Evolutionary conservation across 2,329 filamentous ascomycete species (phyloP).

Genomic region (Penicillium concentricum): DNA sequence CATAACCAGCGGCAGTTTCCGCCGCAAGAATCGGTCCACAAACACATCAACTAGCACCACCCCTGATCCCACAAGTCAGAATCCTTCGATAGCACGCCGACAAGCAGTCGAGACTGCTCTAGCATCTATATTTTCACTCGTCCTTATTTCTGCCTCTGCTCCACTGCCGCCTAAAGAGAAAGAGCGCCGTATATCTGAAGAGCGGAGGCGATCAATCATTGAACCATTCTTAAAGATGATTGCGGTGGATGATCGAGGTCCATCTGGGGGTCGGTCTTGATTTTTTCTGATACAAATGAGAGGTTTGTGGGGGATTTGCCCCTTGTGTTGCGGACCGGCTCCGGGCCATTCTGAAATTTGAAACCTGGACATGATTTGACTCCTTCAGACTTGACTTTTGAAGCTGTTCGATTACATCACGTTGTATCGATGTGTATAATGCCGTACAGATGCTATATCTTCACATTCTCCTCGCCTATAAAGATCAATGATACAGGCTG

Average conservation of each 20-base stretch:
- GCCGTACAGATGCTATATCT: background rate
- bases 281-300: background rate
- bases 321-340: background rate
- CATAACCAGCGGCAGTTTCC: constrained; percentile 30
- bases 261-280: constrained; percentile 31
- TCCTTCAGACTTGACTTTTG: background rate
- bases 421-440: background rate
- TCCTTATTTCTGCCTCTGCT: constrained; percentile 57
- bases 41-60: constrained; percentile 26
- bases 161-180: constrained; percentile 50
- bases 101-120: constrained; percentile 61
- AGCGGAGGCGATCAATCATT: constrained; percentile 64
- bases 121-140: constrained; percentile 63
- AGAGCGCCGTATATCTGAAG: constrained; percentile 61
- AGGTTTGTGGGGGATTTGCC: background rate
- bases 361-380: background rate
- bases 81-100: constrained; percentile 55
- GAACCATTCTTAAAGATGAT: constrained; percentile 64
- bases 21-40: constrained; percentile 27
- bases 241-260: constrained; percentile 34
- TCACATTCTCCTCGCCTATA: background rate
- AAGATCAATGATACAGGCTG: background rate
- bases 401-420: background rate
- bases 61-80: background rate
- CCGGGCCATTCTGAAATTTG: background rate